Evolutionary conservation across 371 early-diverging fungal species (phyloP).

Genomic region (Umbelopsis sp.): DNA sequence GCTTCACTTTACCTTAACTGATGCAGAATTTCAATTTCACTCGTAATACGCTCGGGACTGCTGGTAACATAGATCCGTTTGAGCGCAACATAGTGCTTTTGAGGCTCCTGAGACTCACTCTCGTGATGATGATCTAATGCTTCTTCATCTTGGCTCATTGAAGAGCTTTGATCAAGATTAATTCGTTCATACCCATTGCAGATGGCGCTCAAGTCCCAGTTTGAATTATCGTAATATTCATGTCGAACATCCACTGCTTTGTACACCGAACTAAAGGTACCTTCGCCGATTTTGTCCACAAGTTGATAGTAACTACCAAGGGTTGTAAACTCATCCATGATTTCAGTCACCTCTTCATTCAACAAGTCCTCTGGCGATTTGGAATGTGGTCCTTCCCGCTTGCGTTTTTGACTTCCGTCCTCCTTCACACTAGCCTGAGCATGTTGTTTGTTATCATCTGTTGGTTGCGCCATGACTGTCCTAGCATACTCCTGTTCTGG

Average conservation of each 20-base stretch:
- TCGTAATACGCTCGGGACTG: slow-evolving; percentile 83
- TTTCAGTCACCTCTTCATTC: slow-evolving; percentile 44
- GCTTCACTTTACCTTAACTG: slow-evolving; percentile 59
- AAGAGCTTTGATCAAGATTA: slow-evolving; percentile 17
- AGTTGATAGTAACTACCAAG: slow-evolving; percentile 65
- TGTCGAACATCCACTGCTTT: slow-evolving; percentile 85
- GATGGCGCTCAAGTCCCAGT: slow-evolving; percentile 50
- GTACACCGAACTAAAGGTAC: slow-evolving; percentile 97
- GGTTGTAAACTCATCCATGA: slow-evolving; percentile 54
- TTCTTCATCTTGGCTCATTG: slow-evolving; percentile 23
- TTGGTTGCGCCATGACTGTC: too few relatives aligned
- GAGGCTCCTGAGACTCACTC: slow-evolving; percentile 15
- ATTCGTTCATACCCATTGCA: slow-evolving; percentile 19
- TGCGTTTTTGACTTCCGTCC: background rate
- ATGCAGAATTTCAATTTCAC: slow-evolving; percentile 85
- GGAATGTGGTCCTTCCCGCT: background rate
- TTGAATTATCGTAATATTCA: slow-evolving; percentile 67
- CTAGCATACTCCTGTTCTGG: too few relatives aligned
- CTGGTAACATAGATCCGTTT: slow-evolving; percentile 93
- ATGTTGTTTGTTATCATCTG: background rate
- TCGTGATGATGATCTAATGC: background rate
- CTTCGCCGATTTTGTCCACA: slow-evolving; percentile 79
- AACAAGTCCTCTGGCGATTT: slow-evolving; percentile 19
- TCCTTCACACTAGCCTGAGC: background rate
- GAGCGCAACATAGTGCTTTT: slow-evolving; percentile 77